These are phyloP conservation scores for Cyclostephanos tholiformis DNA, from an alignment of 108 stramenopile species.

Conservation along the genomic window DNA sequence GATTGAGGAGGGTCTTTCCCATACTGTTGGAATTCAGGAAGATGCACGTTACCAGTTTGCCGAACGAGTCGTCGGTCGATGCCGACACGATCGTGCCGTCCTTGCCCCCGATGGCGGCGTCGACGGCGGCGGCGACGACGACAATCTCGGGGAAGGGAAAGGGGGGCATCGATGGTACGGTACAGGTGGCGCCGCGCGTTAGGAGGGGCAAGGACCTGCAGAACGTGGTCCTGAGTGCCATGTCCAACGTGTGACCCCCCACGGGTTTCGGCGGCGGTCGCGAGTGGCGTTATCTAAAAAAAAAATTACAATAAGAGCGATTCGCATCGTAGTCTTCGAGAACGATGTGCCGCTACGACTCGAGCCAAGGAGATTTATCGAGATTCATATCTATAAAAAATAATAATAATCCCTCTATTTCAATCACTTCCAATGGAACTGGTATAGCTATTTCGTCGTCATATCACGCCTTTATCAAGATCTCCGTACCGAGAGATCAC, in stretches of 20 bases:
- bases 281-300: too few relatives aligned
- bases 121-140: too few relatives aligned
- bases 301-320: too few relatives aligned
- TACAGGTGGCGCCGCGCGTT: conserved; percentile 6
- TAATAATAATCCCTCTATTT: too few relatives aligned
- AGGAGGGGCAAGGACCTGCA: conserved; percentile 22
- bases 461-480: too few relatives aligned
- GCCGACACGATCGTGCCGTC: not conserved
- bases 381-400: not conserved
- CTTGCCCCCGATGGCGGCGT: conserved; percentile 3
- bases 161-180: not conserved
- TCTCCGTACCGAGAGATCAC: too few relatives aligned
- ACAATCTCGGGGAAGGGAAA: too few relatives aligned
- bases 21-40: conserved; percentile 84
- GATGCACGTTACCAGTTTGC: conserved; percentile 41
- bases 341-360: not conserved
- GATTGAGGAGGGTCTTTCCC: conserved; percentile 77
- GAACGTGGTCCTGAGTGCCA: not conserved
- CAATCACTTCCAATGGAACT: too few relatives aligned
- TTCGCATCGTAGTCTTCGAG: not conserved
- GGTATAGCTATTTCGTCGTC: too few relatives aligned
- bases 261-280: too few relatives aligned
- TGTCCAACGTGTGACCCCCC: not conserved
- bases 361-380: not conserved
- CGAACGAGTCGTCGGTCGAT: not conserved